These are phyloP conservation scores for Scedosporium dehoogii DNA, from an alignment of 2,329 filamentous ascomycete genomes.

Conservation along the genomic window DNA sequence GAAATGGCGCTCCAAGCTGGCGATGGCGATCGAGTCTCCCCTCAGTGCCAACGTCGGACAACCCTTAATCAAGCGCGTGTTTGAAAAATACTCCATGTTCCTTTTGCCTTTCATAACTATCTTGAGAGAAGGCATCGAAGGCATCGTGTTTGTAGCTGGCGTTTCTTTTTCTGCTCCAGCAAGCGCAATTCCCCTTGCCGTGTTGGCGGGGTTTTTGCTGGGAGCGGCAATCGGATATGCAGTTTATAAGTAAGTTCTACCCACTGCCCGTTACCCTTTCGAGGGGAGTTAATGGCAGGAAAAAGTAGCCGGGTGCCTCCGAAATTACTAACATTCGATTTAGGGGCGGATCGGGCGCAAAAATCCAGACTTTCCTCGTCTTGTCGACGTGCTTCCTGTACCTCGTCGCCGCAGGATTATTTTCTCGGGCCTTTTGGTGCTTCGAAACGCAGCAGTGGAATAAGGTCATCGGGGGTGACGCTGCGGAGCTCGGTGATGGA, in stretches of 20 bases:
- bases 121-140: slow-evolving; percentile 66
- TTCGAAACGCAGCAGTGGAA: slow-evolving; percentile 60
- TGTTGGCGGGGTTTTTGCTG: slow-evolving; percentile 54
- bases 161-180: slow-evolving; percentile 61
- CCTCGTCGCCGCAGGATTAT: slow-evolving; percentile 69
- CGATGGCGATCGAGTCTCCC: slow-evolving; percentile 45
- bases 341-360: slow-evolving; percentile 19
- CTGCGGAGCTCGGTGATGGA: slow-evolving; percentile 39
- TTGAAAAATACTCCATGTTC: slow-evolving; percentile 67
- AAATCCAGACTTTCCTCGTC: slow-evolving; percentile 61
- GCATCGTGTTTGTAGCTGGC: slow-evolving; percentile 69
- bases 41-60: slow-evolving; percentile 18
- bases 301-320: too few relatives aligned
- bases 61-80: slow-evolving; percentile 9
- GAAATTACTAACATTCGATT: slow-evolving; percentile 26
- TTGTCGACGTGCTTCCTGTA: slow-evolving; percentile 71
- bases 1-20: slow-evolving; percentile 68
- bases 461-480: slow-evolving; percentile 44
- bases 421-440: slow-evolving; percentile 64
- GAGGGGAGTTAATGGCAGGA: slow-evolving; percentile 14
- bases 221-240: slow-evolving; percentile 55
- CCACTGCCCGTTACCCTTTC: rapidly evolving
- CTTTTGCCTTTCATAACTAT: slow-evolving; percentile 70
- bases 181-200: slow-evolving; percentile 58
- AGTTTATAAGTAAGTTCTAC: slow-evolving; percentile 54